A percentile compares a stretch with the other conserved stretches of the same genome.
Conservation (phyloP, 2,329 filamentous ascomycete species). For the Cercospora berteroae region DNA sequence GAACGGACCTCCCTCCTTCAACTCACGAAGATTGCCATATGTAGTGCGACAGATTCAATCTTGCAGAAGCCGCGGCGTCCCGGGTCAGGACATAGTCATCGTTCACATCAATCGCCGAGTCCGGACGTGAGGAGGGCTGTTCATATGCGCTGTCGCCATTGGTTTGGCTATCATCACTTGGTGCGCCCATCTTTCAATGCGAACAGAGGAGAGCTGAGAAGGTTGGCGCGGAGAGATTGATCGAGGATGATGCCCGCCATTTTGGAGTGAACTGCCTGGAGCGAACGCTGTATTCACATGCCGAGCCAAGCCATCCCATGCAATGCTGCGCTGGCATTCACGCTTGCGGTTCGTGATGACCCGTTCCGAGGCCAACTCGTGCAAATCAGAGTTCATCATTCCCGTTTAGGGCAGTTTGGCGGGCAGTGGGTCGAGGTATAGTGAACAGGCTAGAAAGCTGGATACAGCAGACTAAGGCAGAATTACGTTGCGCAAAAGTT, state of each 20-base stretch:
- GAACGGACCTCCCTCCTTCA: background rate
- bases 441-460: constrained; percentile 1
- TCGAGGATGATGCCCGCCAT: constrained; percentile 1
- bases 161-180: background rate
- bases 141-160: constrained; percentile 2
- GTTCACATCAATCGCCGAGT: constrained; percentile 23
- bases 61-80: constrained; percentile 24
- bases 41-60: constrained; percentile 27
- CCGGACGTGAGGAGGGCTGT: constrained; percentile 13
- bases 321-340: constrained; percentile 11
- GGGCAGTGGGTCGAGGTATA: background rate
- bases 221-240: background rate
- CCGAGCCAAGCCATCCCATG: constrained; percentile 3
- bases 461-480: constrained; percentile 8
- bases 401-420: background rate
- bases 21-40: constrained; percentile 26
- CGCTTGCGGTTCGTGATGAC: constrained; percentile 8
- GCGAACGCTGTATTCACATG: background rate
- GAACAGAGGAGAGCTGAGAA: background rate
- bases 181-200: constrained; percentile 2
- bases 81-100: constrained; percentile 28
- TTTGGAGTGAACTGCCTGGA: background rate
- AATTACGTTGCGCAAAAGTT: constrained; percentile 5
- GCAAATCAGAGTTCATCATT: constrained; percentile 1
- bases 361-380: constrained; percentile 5